Evolutionary conservation across 1,284 basidiomycete genomes (phyloP).

Genomic region (Puccinia hordei): DNA sequence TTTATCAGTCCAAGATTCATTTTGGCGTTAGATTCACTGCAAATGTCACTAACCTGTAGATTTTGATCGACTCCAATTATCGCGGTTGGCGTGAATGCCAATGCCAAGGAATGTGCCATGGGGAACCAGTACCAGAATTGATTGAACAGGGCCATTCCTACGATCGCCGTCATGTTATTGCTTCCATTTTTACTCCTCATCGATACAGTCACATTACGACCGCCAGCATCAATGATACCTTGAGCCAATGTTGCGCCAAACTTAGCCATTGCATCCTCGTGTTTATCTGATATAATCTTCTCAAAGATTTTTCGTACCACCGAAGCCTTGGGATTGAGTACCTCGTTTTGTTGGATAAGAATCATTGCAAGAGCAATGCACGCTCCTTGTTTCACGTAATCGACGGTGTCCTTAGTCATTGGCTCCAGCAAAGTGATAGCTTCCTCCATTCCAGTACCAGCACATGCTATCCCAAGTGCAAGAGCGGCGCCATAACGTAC

Average conservation of each 20-base stretch:
- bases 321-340: conserved; percentile 76
- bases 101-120: conserved; percentile 84
- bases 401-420: conserved; percentile 92
- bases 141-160: conserved; percentile 92
- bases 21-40: conserved; percentile 7
- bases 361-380: conserved; percentile 93
- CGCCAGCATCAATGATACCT: conserved; percentile 93
- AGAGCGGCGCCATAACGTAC: conserved; percentile 93
- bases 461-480: conserved; percentile 90
- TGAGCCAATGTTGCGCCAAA: conserved; percentile 92
- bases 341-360: conserved; percentile 89
- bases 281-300: conserved; percentile 89
- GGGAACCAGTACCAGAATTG: conserved; percentile 99
- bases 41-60: conserved; percentile 67
- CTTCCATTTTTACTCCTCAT: conserved; percentile 87
- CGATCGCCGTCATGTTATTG: conserved; percentile 84
- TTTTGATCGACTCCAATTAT: conserved; percentile 85
- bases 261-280: conserved; percentile 94
- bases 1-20: neutral
- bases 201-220: conserved; percentile 88
- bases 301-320: conserved; percentile 77
- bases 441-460: conserved; percentile 91
- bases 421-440: conserved; percentile 92
- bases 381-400: conserved; percentile 96
- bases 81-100: conserved; percentile 89